A percentile compares a stretch with the other conserved stretches of the same genome.
phyloP scores from a whole-genome alignment of 805 yeast genomes.

The Saccharomycopsis fermentans region DNA sequence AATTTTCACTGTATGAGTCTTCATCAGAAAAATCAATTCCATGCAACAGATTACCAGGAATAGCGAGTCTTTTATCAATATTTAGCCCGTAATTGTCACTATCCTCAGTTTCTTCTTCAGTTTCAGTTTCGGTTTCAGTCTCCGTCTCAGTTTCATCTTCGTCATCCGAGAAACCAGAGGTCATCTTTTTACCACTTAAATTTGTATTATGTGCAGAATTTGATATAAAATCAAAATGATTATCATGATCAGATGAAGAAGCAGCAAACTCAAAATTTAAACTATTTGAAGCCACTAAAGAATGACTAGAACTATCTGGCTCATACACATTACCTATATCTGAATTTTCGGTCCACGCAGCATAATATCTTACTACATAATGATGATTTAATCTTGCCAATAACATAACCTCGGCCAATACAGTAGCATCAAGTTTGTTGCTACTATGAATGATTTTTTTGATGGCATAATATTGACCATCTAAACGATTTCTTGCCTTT shows the following conservation, averaged over 20 bases:
- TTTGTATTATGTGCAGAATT: conserved; percentile 29
- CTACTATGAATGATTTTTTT: conserved; percentile 82
- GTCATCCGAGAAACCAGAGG: conserved; percentile 19
- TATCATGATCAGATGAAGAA: conserved; percentile 3
- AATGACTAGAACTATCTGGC: not conserved
- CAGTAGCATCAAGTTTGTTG: conserved; percentile 58
- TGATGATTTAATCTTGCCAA: conserved; percentile 89
- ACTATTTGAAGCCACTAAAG: not conserved
- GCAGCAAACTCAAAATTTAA: conserved; percentile 14
- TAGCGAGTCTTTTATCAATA: not conserved
- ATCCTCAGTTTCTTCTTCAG: conserved; percentile 40
- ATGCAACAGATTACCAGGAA: not conserved
- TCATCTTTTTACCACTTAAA: conserved; percentile 19
- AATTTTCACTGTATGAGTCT: conserved; percentile 19
- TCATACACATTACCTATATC: conserved; percentile 20
- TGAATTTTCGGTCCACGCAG: conserved; percentile 88
- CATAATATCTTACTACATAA: conserved; percentile 90
- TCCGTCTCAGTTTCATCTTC: not conserved
- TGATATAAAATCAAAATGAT: conserved; percentile 54
- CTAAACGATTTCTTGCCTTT: conserved; percentile 87
- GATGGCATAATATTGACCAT: conserved; percentile 90
- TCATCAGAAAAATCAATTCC: conserved; percentile 8
- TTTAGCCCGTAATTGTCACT: conserved; percentile 17
- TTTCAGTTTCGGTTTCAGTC: conserved; percentile 36
- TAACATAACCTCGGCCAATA: conserved; percentile 84